phyloP scores from a whole-genome alignment of 2,329 filamentous ascomycete genomes.

The Dryadomyces quercus-mongolicae region DNA sequence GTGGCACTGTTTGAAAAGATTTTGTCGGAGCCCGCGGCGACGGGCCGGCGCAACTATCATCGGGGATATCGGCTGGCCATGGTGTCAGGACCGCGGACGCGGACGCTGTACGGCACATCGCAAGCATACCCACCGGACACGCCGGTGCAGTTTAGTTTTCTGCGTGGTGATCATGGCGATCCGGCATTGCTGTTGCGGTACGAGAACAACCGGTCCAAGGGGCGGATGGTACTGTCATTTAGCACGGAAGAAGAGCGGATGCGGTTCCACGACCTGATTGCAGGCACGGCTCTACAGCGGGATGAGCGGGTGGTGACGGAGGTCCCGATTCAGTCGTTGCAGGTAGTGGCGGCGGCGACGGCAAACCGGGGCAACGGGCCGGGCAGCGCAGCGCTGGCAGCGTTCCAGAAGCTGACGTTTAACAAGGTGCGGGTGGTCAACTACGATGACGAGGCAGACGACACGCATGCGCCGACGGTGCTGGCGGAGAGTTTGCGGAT shows the following conservation, averaged over 20 bases:
- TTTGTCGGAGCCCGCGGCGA: slow-evolving; percentile 56
- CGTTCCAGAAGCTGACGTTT: slow-evolving; percentile 46
- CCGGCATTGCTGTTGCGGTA: slow-evolving; percentile 62
- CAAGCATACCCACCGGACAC: slow-evolving; percentile 53
- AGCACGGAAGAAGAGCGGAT: slow-evolving; percentile 58
- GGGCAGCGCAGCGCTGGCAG: slow-evolving; percentile 35
- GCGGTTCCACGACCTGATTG: slow-evolving; percentile 59
- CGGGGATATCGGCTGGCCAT: slow-evolving; percentile 69
- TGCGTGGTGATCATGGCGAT: slow-evolving; percentile 57
- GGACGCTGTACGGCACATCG: slow-evolving; percentile 65
- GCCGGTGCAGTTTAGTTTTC: slow-evolving; percentile 67
- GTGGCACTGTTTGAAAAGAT: slow-evolving; percentile 64
- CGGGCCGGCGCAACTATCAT: slow-evolving; percentile 60
- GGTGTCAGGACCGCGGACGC: slow-evolving; percentile 64
- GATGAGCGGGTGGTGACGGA: slow-evolving; percentile 63
- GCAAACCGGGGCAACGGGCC: slow-evolving; percentile 29
- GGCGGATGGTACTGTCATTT: slow-evolving; percentile 69
- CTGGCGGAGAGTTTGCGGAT: slow-evolving; percentile 66
- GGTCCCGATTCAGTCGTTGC: slow-evolving; percentile 50
- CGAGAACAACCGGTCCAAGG: slow-evolving; percentile 51
- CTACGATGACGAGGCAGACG: slow-evolving; percentile 50
- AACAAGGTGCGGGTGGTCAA: slow-evolving; percentile 62
- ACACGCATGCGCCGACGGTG: slow-evolving; percentile 49
- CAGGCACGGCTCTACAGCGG: slow-evolving; percentile 55
- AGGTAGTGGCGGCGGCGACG: slow-evolving; percentile 17